phyloP scores from a whole-genome alignment of 345 rosid genomes.

The Brassica incana region DNA sequence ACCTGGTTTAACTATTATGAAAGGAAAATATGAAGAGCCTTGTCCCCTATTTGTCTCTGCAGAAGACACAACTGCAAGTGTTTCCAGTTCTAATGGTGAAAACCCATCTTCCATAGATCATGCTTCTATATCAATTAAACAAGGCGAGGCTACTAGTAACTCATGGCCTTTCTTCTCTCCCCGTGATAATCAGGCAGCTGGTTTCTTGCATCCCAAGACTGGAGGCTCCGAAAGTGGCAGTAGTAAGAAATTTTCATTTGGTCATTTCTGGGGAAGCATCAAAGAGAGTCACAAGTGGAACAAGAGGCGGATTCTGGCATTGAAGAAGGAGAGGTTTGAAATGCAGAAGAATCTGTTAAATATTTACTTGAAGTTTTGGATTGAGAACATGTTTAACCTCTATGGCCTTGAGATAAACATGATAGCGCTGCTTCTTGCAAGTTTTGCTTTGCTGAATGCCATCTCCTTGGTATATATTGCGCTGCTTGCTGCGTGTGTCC shows the following conservation, averaged over 20 bases:
- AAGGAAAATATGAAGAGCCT: slow-evolving; percentile 83
- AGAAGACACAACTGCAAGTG: slow-evolving; percentile 52
- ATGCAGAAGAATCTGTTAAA: slow-evolving; percentile 68
- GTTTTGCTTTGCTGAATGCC: slow-evolving; percentile 89
- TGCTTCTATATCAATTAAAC: slow-evolving; percentile 36
- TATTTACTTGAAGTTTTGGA: slow-evolving; percentile 82
- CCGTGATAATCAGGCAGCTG: slow-evolving; percentile 43
- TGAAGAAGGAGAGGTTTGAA: slow-evolving; percentile 87
- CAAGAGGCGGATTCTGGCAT: slow-evolving; percentile 64
- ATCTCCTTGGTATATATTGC: slow-evolving; percentile 76
- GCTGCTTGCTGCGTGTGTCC: slow-evolving; percentile 82
- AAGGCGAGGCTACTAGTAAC: slow-evolving; percentile 41
- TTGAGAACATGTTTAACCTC: slow-evolving; percentile 88
- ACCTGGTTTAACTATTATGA: slow-evolving; percentile 46
- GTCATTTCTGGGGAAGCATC: slow-evolving; percentile 83
- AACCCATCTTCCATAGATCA: slow-evolving; percentile 43
- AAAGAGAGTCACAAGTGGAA: slow-evolving; percentile 88
- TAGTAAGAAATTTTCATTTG: slow-evolving; percentile 70
- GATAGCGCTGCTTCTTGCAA: slow-evolving; percentile 85
- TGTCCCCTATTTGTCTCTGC: slow-evolving; percentile 84
- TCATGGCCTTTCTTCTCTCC: slow-evolving; percentile 56
- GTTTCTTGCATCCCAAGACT: slow-evolving; percentile 42
- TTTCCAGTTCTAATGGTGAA: slow-evolving; percentile 52
- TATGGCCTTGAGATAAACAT: slow-evolving; percentile 95
- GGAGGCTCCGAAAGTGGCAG: slow-evolving; percentile 51